A percentile compares a stretch with the other conserved stretches of the same genome.
These are phyloP conservation scores for Suhomyces taliae DNA, from an alignment of 1,139 yeast genomes.

Conservation along the genomic window DNA sequence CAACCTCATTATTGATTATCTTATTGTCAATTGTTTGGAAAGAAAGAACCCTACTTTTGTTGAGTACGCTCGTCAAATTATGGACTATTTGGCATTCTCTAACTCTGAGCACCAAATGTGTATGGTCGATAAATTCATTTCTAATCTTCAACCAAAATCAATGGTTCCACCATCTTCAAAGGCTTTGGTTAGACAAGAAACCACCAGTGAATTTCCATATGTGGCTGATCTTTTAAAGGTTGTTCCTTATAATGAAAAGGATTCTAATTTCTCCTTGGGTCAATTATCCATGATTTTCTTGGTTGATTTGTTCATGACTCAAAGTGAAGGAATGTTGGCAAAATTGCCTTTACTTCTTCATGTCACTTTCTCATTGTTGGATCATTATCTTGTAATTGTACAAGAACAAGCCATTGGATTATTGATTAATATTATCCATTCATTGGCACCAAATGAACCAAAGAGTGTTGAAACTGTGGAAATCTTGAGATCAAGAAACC, in stretches of 20 bases:
- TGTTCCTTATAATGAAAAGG: constrained; percentile 61
- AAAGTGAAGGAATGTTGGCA: constrained; percentile 53
- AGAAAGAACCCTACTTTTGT: constrained; percentile 75
- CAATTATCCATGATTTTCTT: constrained; percentile 83
- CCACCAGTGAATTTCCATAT: constrained; percentile 47
- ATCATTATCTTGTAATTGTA: constrained; percentile 80
- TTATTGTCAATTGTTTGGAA: constrained; percentile 67
- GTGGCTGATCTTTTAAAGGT: constrained; percentile 67
- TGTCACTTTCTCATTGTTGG: constrained; percentile 74
- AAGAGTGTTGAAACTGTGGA: constrained; percentile 54
- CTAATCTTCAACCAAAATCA: constrained; percentile 74
- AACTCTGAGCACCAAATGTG: constrained; percentile 53
- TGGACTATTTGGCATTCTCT: constrained; percentile 67
- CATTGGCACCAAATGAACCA: constrained; percentile 57
- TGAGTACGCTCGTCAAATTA: constrained; percentile 74
- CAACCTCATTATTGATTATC: constrained; percentile 68
- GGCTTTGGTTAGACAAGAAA: neutral
- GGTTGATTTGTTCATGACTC: constrained; percentile 72
- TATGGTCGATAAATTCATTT: constrained; percentile 64
- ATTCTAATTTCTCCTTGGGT: constrained; percentile 80
- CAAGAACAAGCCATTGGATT: constrained; percentile 83
- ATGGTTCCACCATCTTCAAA: constrained; percentile 74
- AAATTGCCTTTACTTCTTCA: constrained; percentile 81
- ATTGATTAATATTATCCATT: constrained; percentile 70
- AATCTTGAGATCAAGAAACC: constrained; percentile 50